Percentiles rank a stretch among this genome's conserved stretches.
Evolutionary conservation across 1,284 basidiomycete genomes (phyloP).

Genomic region (Ustilago vetiveriae): DNA sequence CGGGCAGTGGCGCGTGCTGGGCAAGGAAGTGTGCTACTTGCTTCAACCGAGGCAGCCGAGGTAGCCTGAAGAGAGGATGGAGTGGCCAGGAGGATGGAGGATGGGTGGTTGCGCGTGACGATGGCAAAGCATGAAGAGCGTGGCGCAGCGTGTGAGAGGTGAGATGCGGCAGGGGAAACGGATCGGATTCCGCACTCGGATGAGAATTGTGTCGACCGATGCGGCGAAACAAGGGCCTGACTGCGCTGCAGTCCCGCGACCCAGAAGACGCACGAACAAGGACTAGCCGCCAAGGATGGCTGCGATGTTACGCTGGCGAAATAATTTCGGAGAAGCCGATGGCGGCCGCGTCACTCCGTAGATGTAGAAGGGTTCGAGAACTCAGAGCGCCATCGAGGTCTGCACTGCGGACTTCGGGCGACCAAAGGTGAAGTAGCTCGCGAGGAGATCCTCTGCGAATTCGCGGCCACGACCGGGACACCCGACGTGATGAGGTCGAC

Average conservation of each 20-base stretch:
- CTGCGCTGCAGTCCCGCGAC: too few species aligned
- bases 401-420: background rate
- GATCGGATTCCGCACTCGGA: background rate
- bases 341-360: background rate
- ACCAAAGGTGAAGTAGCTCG: background rate
- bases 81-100: background rate
- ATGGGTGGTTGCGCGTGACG: slow-evolving; percentile 14
- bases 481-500: background rate
- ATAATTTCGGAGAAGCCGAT: background rate
- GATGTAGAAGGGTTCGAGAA: background rate
- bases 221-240: background rate
- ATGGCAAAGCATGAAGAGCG: slow-evolving; percentile 38
- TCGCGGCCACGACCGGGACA: too few species aligned
- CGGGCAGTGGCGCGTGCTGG: slow-evolving; percentile 29
- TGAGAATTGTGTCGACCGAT: slow-evolving; percentile 2
- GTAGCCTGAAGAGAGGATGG: slow-evolving; percentile 3
- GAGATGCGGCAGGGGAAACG: background rate
- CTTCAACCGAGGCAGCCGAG: slow-evolving; percentile 20
- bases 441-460: too few species aligned
- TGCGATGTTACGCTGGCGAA: background rate
- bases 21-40: background rate
- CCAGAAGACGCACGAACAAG: background rate
- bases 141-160: background rate
- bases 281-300: background rate
- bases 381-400: background rate